Base-by-base conservation (phyloP, 176 grass and related monocot species). In the Triticum turgidum region DNA sequence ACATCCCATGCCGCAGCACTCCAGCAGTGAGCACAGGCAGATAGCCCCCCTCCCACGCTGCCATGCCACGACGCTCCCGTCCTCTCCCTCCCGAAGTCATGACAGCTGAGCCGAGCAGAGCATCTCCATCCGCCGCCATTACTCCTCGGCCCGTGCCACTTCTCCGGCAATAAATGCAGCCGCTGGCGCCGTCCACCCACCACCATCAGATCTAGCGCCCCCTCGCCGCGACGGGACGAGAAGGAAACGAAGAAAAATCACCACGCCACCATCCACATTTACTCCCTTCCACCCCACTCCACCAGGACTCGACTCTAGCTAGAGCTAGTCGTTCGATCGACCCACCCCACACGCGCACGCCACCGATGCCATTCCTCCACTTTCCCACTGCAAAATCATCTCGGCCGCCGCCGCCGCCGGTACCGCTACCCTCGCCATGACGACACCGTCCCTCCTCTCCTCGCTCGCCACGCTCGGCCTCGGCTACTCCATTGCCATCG, bases 401-500 rank as follows among this genome's bases (percentile, higher is more conserved):
- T 79, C 86, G 49, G 3, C 65, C 41, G 14, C 6, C 69, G 11
- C 73, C 65, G 14, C 64, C 21, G 63, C 72, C 24, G 24, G 35
- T 20, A n/a, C 44, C 80, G 38, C 27, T 67, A 63, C 45, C 7
- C 10, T 34, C 18, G 66, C 85, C 41, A 83, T 89, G 73, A 76
- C 78, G 3, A 71, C 75, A 25, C 32, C 74, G 21, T 83, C 87
- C 69, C 7, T 89, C 61, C 73, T 92, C 88, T 83, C 82, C 76
- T 81, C 78, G 74, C 85, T 96, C 87, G 35, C 62, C 17, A 67
- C 35, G 47, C 86, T 96, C 78, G 85, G 87, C 75, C 91, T 91
- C 83, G 87, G 86, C 61, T 91, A 89, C 87, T 88, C 90, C 67
- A 87, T 92, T 85, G 88, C 91, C 86, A 89, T 93, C 87, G 87